Base-by-base conservation (phyloP, 139 green algal species). In the Chlorella sp. region DNA sequence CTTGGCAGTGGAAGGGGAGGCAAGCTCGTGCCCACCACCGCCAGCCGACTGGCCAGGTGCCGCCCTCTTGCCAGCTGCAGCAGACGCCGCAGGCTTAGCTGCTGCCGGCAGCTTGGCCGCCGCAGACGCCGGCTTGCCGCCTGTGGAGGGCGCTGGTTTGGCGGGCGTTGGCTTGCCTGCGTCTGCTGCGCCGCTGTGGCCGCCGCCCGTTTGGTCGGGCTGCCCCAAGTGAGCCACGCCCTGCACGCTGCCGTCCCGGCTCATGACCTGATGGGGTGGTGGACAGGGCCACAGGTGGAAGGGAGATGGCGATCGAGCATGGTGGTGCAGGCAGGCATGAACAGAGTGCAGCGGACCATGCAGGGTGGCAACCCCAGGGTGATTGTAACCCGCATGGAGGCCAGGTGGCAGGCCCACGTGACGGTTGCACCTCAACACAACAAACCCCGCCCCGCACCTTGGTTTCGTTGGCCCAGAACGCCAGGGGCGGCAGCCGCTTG, bases 381-480 rank as follows among this genome's bases (percentile, higher is more conserved):
- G n/a, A n/a, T n/a, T n/a, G n/a, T n/a, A n/a, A n/a, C n/a, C n/a
- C n/a, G n/a, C n/a, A n/a, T n/a, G n/a, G n/a, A n/a, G n/a, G n/a
- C n/a, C n/a, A n/a, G n/a, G n/a, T n/a, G n/a, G n/a, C n/a, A n/a
- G n/a, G n/a, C n/a, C n/a, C n/a, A n/a, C n/a, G n/a, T n/a, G n/a
- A n/a, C n/a, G n/a, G n/a, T n/a, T n/a, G n/a, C n/a, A n/a, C n/a
- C n/a, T n/a, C n/a, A n/a, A n/a, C n/a, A n/a, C n/a, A n/a, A n/a
- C n/a, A n/a, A n/a, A n/a, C n/a, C n/a, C n/a, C n/a, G n/a, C n/a
- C n/a, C n/a, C n/a, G 11, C 30, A 51, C 56, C 62, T 76, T 84
- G n/a, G 48, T 64, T 22, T 84, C 79, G 0, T 67, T 67, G 17
- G 79, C 79, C 79, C 79, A 84, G 43, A 84, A 84, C 19, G 79